phyloP scores from a whole-genome alignment of 345 rosid species.

The Eucalyptus dawsonii region DNA sequence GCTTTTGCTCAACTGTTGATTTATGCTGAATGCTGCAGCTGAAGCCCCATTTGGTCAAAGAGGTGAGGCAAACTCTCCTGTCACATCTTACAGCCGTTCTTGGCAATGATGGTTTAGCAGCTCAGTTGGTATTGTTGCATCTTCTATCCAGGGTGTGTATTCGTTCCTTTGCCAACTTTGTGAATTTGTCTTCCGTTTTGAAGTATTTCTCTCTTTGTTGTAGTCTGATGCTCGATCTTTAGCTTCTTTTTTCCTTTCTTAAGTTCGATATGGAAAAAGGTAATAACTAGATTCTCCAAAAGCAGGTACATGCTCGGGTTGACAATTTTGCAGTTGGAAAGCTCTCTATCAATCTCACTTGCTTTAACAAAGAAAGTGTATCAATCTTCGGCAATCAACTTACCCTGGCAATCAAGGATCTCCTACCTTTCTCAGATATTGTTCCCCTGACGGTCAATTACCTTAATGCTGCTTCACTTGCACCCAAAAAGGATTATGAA shows the following conservation, averaged over 20 bases:
- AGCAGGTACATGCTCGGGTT: constrained; percentile 73
- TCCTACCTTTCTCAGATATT: constrained; percentile 58
- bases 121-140: constrained; percentile 64
- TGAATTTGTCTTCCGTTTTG: neutral
- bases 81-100: constrained; percentile 56
- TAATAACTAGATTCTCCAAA: neutral
- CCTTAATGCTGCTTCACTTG: constrained; percentile 55
- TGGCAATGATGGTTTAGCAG: constrained; percentile 73
- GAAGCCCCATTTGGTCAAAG: constrained; percentile 43
- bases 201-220: neutral
- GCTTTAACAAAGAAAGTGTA: constrained; percentile 53
- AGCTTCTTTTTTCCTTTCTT: neutral
- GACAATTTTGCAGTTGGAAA: constrained; percentile 84
- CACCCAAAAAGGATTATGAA: constrained; percentile 78
- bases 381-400: constrained; percentile 51
- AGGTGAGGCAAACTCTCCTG: constrained; percentile 50
- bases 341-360: constrained; percentile 63
- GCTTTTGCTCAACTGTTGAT: neutral
- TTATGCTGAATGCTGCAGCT: constrained; percentile 20
- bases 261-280: neutral
- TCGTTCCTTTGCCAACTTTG: neutral
- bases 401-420: constrained; percentile 29
- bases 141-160: constrained; percentile 58
- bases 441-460: constrained; percentile 57
- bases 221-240: neutral